phyloP scores from a whole-genome alignment of 2,329 filamentous ascomycete genomes.

The Dothistroma septosporum region DNA sequence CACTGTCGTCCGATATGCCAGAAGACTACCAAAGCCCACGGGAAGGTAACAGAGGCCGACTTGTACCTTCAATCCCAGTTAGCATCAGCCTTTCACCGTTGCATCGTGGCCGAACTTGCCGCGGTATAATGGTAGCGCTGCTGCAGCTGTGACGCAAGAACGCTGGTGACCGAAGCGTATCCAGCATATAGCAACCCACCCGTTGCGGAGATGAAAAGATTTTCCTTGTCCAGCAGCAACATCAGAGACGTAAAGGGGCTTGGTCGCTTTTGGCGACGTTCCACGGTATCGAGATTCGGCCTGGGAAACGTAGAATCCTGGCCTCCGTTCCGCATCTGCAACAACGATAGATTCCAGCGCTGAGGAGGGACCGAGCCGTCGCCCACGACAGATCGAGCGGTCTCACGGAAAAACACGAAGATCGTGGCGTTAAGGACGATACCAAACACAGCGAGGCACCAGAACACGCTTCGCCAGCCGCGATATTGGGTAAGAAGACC shows the following conservation, averaged over 20 bases:
- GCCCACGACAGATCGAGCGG: conserved; percentile 38
- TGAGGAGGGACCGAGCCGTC: conserved; percentile 31
- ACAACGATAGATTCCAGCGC: not conserved
- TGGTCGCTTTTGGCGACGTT: not conserved
- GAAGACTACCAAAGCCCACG: not conserved
- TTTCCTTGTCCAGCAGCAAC: no score
- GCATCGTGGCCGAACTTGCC: not conserved
- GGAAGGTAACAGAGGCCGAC: conserved; percentile 29
- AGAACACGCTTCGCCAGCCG: conserved; percentile 36
- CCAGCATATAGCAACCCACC: no score
- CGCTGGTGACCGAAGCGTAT: no score
- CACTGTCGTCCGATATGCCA: conserved; percentile 42
- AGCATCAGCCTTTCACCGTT: not conserved
- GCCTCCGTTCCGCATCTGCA: not conserved
- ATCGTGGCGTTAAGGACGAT: conserved; percentile 28
- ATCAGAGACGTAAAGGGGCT: not conserved
- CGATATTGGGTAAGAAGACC: conserved; percentile 32
- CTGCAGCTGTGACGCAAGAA: no score
- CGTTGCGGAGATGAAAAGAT: no score
- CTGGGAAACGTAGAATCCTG: no score
- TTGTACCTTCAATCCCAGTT: conserved; percentile 25
- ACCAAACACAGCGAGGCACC: conserved; percentile 39
- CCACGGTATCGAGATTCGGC: not conserved
- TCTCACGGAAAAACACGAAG: conserved; percentile 34
- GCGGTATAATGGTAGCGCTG: not conserved